These are phyloP conservation scores for Cystofilobasidium macerans DNA, from an alignment of 768 basidiomycete genomes.

Conservation along the genomic window DNA sequence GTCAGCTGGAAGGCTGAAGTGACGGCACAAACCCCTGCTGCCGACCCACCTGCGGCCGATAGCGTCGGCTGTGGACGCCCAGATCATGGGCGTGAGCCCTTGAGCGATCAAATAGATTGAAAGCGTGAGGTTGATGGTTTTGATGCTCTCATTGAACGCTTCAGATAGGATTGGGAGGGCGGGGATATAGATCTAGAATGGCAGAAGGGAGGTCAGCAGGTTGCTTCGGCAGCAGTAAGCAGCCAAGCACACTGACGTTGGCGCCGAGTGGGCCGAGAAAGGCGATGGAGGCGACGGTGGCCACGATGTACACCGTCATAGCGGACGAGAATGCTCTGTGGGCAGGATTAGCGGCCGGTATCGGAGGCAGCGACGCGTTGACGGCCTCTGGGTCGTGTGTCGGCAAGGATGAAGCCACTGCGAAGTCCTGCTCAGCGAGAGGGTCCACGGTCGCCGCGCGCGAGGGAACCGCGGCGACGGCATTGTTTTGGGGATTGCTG, in stretches of 20 bases:
- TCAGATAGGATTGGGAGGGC: slow-evolving; percentile 58
- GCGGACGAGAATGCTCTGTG: too few relatives aligned
- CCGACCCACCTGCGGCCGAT: slow-evolving; percentile 31
- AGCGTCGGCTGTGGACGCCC: slow-evolving; percentile 53
- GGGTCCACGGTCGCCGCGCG: too few relatives aligned
- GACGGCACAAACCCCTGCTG: slow-evolving; percentile 41
- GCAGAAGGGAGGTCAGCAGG: background rate
- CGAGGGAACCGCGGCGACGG: too few relatives aligned
- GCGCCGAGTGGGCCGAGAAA: slow-evolving; percentile 51
- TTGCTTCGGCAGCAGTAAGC: background rate
- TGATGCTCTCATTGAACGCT: slow-evolving; percentile 55
- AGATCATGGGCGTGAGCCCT: slow-evolving; percentile 44
- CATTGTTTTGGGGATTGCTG: too few relatives aligned
- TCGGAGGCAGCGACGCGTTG: too few relatives aligned
- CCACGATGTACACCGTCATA: background rate
- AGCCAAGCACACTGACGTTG: slow-evolving; percentile 44
- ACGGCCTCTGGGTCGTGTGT: too few relatives aligned
- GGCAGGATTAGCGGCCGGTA: too few relatives aligned
- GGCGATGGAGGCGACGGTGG: background rate
- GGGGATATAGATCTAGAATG: slow-evolving; percentile 50
- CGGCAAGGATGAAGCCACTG: too few relatives aligned
- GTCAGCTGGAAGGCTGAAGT: background rate
- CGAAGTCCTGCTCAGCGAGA: too few relatives aligned
- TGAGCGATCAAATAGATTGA: slow-evolving; percentile 55
- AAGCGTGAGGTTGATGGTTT: slow-evolving; percentile 68